A percentile compares a stretch with the other conserved stretches of the same genome.
Evolutionary conservation across 1,284 basidiomycete species (phyloP).

Genomic region (Mycosarcoma maydis): DNA sequence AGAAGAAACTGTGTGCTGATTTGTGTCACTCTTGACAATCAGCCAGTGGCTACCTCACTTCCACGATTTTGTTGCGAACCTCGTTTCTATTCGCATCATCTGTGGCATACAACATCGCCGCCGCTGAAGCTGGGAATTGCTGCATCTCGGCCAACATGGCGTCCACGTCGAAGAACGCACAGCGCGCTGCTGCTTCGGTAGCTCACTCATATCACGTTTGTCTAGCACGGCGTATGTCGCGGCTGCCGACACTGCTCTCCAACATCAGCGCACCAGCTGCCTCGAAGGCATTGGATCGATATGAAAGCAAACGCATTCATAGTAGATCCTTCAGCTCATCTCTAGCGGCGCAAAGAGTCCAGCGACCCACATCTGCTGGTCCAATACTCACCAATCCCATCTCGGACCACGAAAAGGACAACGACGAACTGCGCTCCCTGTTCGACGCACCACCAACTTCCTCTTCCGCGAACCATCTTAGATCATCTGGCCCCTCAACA

Average conservation of each 20-base stretch:
- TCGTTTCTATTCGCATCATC: no score
- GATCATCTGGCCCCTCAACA: constrained; percentile 27
- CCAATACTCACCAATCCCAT: neutral
- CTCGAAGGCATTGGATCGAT: neutral
- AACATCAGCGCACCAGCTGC: neutral
- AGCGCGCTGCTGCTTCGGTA: constrained; percentile 14
- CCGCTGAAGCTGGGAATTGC: no score
- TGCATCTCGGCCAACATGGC: no score
- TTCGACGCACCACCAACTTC: constrained; percentile 52
- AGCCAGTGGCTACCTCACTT: neutral
- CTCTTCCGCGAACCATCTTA: constrained; percentile 20
- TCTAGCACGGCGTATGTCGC: constrained; percentile 1
- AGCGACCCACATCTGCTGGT: constrained; percentile 9
- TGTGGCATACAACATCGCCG: no score
- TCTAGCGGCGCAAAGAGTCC: constrained; percentile 6
- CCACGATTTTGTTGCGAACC: no score
- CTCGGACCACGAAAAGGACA: constrained; percentile 47
- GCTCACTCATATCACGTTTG: constrained; percentile 16
- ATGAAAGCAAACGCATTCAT: neutral
- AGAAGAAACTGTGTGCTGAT: constrained; percentile 20
- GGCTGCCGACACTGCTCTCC: constrained; percentile 1
- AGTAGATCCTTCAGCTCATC: constrained; percentile 13
- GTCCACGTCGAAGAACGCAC: constrained; percentile 17
- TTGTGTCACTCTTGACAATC: neutral
- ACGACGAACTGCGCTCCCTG: constrained; percentile 38